These are phyloP conservation scores for Lachnellula subtilissima DNA, from an alignment of 2,329 filamentous ascomycete genomes.

Conservation along the genomic window DNA sequence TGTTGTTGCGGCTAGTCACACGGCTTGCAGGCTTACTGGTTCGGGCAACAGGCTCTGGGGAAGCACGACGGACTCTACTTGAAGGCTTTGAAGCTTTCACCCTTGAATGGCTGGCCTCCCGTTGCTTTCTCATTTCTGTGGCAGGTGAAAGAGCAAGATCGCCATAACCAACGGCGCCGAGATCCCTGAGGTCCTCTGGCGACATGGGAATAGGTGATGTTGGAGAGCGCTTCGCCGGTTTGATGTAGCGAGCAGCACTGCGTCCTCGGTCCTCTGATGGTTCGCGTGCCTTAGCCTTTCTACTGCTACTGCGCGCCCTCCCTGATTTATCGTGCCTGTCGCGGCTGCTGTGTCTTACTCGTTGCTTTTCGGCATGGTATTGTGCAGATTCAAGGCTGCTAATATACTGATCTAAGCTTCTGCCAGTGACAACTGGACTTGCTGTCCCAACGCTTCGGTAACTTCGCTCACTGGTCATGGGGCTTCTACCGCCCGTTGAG, in stretches of 20 bases:
- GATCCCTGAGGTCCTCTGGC: slow-evolving; percentile 71
- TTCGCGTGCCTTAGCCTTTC: slow-evolving; percentile 50
- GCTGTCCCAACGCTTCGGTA: slow-evolving; percentile 38
- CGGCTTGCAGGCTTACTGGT: slow-evolving; percentile 29
- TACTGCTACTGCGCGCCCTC: slow-evolving; percentile 43
- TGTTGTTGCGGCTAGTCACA: slow-evolving; percentile 35
- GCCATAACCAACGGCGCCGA: slow-evolving; percentile 39
- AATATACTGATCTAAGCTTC: slow-evolving; percentile 78
- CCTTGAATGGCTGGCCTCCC: slow-evolving; percentile 26
- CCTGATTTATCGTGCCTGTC: slow-evolving; percentile 41
- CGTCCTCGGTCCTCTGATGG: slow-evolving; percentile 67
- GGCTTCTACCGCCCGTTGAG: slow-evolving; percentile 43
- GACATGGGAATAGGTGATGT: slow-evolving; percentile 94
- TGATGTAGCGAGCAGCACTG: slow-evolving; percentile 60
- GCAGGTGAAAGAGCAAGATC: slow-evolving; percentile 28
- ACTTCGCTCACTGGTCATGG: slow-evolving; percentile 39
- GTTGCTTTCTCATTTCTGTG: slow-evolving; percentile 14
- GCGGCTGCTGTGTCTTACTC: slow-evolving; percentile 44
- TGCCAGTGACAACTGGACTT: slow-evolving; percentile 55
- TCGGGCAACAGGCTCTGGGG: slow-evolving; percentile 23
- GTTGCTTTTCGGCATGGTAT: slow-evolving; percentile 51
- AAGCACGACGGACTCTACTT: slow-evolving; percentile 28
- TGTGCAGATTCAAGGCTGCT: slow-evolving; percentile 77
- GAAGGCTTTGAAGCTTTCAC: slow-evolving; percentile 33
- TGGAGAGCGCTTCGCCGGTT: slow-evolving; percentile 76